phyloP scores from a whole-genome alignment of 768 basidiomycete species.

The Steccherinum ochraceum region DNA sequence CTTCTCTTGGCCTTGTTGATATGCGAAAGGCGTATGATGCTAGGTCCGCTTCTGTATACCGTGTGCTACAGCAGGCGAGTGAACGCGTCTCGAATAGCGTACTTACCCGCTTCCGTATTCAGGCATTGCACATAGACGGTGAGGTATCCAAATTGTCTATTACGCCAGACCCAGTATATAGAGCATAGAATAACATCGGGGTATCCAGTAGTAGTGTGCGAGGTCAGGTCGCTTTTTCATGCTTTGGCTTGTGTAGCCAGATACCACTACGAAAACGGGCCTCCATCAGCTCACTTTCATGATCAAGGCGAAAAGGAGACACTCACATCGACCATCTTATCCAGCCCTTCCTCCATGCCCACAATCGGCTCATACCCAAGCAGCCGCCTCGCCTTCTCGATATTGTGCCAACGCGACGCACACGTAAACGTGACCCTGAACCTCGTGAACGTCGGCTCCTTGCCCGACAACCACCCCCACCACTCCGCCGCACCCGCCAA shows the following conservation, averaged over 20 bases:
- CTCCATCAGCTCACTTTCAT: neutral
- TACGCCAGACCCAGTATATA: neutral
- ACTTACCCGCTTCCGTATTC: too few species aligned
- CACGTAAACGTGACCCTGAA: constrained; percentile 78
- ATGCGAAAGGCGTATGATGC: too few species aligned
- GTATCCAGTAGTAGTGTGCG: neutral
- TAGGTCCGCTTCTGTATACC: too few species aligned
- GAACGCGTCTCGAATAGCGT: too few species aligned
- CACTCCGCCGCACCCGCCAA: constrained; percentile 71
- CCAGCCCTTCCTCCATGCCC: constrained; percentile 83
- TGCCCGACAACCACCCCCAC: constrained; percentile 66
- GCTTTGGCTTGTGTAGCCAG: neutral
- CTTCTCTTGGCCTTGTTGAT: too few species aligned
- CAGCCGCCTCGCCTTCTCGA: constrained; percentile 87
- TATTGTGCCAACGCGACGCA: constrained; percentile 83
- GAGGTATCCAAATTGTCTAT: neutral
- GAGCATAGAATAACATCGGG: neutral
- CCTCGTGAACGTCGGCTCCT: constrained; percentile 78
- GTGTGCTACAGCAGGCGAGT: too few species aligned
- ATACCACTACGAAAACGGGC: neutral
- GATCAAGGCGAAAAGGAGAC: neutral
- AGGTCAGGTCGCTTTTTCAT: neutral
- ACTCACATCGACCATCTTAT: constrained; percentile 67
- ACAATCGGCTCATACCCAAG: constrained; percentile 92
- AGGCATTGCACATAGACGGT: too few species aligned